A percentile compares a stretch with the other conserved stretches of the same genome.
These are phyloP conservation scores for Bruguiera sexangula DNA, from an alignment of 345 rosid species.

Conservation along the genomic window DNA sequence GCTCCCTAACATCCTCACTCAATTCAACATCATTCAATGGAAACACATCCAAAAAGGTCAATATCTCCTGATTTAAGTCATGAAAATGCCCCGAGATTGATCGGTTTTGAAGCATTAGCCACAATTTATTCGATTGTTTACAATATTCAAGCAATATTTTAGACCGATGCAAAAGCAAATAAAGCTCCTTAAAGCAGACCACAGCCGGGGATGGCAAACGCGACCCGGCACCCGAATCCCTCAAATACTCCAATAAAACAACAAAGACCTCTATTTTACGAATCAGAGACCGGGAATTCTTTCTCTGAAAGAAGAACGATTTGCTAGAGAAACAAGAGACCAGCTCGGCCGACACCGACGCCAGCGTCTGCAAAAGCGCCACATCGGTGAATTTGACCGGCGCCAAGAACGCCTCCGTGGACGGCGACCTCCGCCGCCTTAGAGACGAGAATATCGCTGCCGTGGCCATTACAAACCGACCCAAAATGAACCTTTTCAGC, in stretches of 20 bases:
- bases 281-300: conserved; percentile 71
- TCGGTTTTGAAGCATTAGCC: conserved; percentile 85
- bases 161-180: conserved; percentile 79
- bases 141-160: conserved; percentile 84
- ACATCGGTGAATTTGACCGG: conserved; percentile 80
- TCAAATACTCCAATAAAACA: conserved; percentile 62
- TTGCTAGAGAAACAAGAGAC: conserved; percentile 48
- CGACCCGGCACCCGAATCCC: conserved; percentile 45
- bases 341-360: conserved; percentile 55
- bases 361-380: conserved; percentile 63
- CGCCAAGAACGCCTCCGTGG: conserved; percentile 72
- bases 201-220: conserved; percentile 45
- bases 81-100: conserved; percentile 92
- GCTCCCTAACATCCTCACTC: conserved; percentile 83
- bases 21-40: conserved; percentile 55
- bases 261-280: conserved; percentile 70
- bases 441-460: conserved; percentile 91
- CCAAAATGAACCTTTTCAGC: background rate
- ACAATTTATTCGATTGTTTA: conserved; percentile 74
- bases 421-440: conserved; percentile 79
- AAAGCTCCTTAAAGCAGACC: conserved; percentile 81
- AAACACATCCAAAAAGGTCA: conserved; percentile 88
- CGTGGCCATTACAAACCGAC: conserved; percentile 51
- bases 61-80: conserved; percentile 83
- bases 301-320: conserved; percentile 58